Evolutionary conservation across 805 yeast species (phyloP).

Genomic region (Candida vaughaniae): DNA sequence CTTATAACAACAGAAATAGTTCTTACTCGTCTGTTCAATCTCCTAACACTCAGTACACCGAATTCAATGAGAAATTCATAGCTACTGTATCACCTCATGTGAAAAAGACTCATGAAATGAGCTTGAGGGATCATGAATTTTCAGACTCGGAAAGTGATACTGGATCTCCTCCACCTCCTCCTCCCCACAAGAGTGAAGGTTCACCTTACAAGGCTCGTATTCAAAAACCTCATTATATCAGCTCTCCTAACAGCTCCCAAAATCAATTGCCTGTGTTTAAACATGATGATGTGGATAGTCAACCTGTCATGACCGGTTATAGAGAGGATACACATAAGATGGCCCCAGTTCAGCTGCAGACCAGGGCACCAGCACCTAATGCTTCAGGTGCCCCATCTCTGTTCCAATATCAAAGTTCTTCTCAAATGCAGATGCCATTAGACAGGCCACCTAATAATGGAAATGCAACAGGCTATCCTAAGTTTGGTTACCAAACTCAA

Average conservation of each 20-base stretch:
- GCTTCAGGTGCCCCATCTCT: neutral
- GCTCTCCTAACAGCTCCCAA: conserved; percentile 31
- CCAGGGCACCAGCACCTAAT: conserved; percentile 1
- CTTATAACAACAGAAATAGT: conserved; percentile 26
- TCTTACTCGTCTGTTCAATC: conserved; percentile 40
- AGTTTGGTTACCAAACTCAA: conserved; percentile 2
- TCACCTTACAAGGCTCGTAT: conserved; percentile 14
- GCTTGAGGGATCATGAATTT: neutral
- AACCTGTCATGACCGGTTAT: conserved; percentile 11
- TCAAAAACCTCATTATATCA: conserved; percentile 30
- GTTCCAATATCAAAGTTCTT: neutral
- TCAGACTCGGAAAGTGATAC: conserved; percentile 12
- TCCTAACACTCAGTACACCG: conserved; percentile 43
- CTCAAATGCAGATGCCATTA: conserved; percentile 4
- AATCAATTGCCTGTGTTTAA: conserved; percentile 18
- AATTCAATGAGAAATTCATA: conserved; percentile 38
- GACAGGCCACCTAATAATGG: conserved; percentile 3
- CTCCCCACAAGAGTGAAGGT: conserved; percentile 19
- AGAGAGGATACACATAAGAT: conserved; percentile 5
- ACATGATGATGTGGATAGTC: conserved; percentile 6
- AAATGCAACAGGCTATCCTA: conserved; percentile 1
- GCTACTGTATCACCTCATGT: conserved; percentile 11
- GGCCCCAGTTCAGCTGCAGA: conserved; percentile 9
- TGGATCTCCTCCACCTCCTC: conserved; percentile 23
- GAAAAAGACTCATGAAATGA: conserved; percentile 3